A percentile compares a stretch with the other conserved stretches of the same genome.
Conservation (phyloP, 2,329 filamentous ascomycete species). For the Xylariaceae sp. region DNA sequence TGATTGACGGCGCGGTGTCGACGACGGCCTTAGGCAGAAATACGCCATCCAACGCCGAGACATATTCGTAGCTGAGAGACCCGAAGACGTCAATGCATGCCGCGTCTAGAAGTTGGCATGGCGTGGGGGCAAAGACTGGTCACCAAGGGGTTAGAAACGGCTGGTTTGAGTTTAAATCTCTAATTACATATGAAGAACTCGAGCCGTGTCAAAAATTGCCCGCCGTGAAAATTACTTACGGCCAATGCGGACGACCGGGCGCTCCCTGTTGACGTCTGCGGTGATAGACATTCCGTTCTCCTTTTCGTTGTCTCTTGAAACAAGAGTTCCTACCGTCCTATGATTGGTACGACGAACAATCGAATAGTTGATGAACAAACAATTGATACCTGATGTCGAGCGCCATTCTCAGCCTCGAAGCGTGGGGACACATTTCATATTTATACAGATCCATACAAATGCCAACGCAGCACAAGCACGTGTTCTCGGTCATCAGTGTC, state of each 20-base stretch:
- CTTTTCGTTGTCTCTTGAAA: background rate
- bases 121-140: conserved; percentile 44
- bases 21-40: conserved; percentile 37
- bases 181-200: background rate
- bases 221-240: background rate
- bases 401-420: background rate
- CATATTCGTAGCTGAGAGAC: conserved; percentile 44
- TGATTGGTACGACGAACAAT: background rate
- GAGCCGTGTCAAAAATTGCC: background rate
- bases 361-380: background rate
- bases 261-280: conserved; percentile 14
- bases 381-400: background rate
- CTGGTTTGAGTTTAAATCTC: background rate
- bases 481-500: background rate
- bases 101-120: conserved; percentile 47
- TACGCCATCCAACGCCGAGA: conserved; percentile 32
- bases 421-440: background rate
- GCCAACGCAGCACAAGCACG: background rate
- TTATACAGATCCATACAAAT: no score
- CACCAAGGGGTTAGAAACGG: background rate
- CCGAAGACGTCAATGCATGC: conserved; percentile 49
- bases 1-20: conserved; percentile 41
- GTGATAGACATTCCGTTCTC: conserved; percentile 13
- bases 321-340: background rate
- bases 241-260: conserved; percentile 41